These are phyloP conservation scores for Xylaria scruposa DNA, from an alignment of 495 filamentous ascomycete genomes.

Conservation along the genomic window DNA sequence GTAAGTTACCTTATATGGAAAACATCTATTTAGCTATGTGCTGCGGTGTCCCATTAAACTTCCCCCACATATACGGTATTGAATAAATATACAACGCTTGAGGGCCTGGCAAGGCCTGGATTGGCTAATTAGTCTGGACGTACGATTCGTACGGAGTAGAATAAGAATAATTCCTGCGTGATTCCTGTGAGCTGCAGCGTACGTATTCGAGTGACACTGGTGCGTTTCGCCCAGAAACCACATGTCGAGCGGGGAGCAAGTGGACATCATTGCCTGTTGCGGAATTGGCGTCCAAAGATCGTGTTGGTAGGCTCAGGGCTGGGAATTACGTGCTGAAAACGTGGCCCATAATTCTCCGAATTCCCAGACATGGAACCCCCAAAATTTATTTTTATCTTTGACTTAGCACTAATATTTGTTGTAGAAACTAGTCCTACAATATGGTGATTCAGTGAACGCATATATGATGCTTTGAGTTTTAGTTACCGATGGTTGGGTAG, in stretches of 20 bases:
- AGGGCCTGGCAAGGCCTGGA: neutral
- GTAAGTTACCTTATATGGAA: neutral
- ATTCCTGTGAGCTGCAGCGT: neutral
- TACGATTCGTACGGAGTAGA: too few relatives aligned
- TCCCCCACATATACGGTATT: slow-evolving; percentile 6
- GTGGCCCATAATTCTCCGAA: slow-evolving; percentile 20
- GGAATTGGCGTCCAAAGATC: slow-evolving; percentile 13
- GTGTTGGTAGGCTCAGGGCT: neutral
- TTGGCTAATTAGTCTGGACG: slow-evolving; percentile 1
- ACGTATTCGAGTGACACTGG: slow-evolving; percentile 6
- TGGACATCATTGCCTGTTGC: slow-evolving; percentile 21
- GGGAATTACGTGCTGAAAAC: slow-evolving; percentile 17
- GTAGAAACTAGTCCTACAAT: neutral
- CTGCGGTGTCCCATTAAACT: too few relatives aligned
- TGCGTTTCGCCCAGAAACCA: neutral
- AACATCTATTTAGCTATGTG: neutral
- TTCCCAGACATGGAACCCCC: slow-evolving; percentile 6
- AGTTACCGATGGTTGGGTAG: neutral
- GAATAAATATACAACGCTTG: neutral
- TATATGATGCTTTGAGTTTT: neutral
- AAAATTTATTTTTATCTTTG: neutral
- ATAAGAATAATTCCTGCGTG: neutral
- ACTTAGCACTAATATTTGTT: neutral
- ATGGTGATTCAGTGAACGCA: neutral
- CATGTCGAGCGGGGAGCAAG: neutral